Base-by-base conservation (phyloP, 306 rosid genomes). In the Rubus idaeus region DNA sequence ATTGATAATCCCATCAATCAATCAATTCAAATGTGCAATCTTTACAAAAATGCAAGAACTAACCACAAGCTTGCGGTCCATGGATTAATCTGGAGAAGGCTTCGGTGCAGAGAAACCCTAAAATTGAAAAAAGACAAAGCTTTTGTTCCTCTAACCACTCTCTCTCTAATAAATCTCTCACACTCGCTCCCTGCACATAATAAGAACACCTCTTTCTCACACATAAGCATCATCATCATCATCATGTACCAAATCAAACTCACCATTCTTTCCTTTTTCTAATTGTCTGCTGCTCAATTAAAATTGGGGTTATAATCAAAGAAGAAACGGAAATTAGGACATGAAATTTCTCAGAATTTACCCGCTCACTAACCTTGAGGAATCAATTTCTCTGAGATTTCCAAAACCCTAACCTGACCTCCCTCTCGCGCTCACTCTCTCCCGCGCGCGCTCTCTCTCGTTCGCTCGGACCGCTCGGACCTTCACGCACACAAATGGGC, bases 11-110 rank as follows among this genome's bases (percentile, higher is more conserved):
- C 26, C 14, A 12, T 21, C 2, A 73, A 41, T 3, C 52, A 13
- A 76, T 40, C 9, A 3, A 55, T 5, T 1, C n/a, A 30, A 74
- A 70, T 7, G 9, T 64, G 6, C 5, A 71, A 75, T 5, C 49
- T 10, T 18, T 71, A 17, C 3, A 3, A 66, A 10, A 53, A 7
- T 62, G 67, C 67, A 30, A 13, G 13, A 11, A 84, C 98, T 86
- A 70, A 93, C 98, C 96, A 93, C 98, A 40, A 93, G 94, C 86
- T 93, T 93, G 64, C 98, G 96, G 80, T 93, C 98, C 98, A 93
- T 93, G 64, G 68, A 17, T 39, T 8, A 68, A 60, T 78, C 9
- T 23, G 64, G 65, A 73, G 68, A 13, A 68, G 35, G 35, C 35
- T 30, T 30, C 50, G 42, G 80, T 77, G 73, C 45, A 74, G 45